Evolutionary conservation across 176 grass and related monocot genomes (phyloP).

Genomic region (Phragmites australis): DNA sequence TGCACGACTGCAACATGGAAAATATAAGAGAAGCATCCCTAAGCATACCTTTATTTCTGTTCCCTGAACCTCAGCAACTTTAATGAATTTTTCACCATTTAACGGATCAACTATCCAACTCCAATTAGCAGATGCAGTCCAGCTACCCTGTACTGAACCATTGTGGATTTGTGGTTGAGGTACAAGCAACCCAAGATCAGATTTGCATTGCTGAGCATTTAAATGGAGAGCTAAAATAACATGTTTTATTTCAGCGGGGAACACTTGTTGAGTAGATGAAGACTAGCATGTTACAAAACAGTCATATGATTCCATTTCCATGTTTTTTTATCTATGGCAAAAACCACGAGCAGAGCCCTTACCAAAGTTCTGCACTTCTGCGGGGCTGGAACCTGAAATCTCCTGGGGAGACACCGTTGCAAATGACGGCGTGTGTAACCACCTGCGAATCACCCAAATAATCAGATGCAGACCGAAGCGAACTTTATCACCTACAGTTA

Average conservation of each 20-base stretch:
- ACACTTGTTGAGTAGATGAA: not conserved
- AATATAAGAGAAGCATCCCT: not conserved
- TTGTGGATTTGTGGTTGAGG: constrained; percentile 6
- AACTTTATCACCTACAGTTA: not conserved
- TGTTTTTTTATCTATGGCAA: too few species aligned
- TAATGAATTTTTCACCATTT: constrained; percentile 89
- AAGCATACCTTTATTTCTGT: constrained; percentile 71
- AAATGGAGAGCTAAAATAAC: not conserved
- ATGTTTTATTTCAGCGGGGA: not conserved
- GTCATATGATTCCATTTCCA: not conserved
- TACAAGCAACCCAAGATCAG: not conserved
- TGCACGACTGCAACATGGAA: not conserved
- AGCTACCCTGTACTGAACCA: constrained; percentile 82
- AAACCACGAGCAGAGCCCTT: constrained; percentile 18
- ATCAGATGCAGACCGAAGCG: not conserved
- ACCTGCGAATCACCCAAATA: constrained; percentile 48
- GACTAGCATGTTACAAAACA: not conserved
- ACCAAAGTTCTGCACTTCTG: constrained; percentile 89
- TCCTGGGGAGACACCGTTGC: constrained; percentile 66
- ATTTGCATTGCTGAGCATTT: not conserved
- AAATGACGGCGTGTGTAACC: constrained; percentile 78
- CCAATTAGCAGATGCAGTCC: constrained; percentile 63
- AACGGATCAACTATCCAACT: constrained; percentile 83
- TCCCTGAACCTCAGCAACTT: constrained; percentile 76
- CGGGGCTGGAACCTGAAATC: constrained; percentile 72